These are phyloP conservation scores for Solanum hybrid DNA, from an alignment of 305 asterid genomes.

Conservation along the genomic window DNA sequence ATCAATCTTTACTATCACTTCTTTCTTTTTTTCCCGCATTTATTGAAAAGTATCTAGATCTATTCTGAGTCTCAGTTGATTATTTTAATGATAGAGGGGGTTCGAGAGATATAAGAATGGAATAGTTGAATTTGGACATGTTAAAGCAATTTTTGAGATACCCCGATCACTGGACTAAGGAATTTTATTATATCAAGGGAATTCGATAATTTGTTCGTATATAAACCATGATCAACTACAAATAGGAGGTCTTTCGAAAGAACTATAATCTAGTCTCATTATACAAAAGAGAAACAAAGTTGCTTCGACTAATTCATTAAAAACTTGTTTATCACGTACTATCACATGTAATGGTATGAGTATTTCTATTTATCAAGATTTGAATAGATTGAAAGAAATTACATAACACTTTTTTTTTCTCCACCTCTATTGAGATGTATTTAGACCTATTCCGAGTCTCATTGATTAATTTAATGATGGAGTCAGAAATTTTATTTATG, in stretches of 20 bases:
- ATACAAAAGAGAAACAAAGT: not conserved
- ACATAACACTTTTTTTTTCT: too few species aligned
- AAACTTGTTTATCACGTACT: not conserved
- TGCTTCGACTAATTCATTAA: not conserved
- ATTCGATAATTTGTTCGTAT: not conserved
- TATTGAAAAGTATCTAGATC: not conserved
- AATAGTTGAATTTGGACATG: not conserved
- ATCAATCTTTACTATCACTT: not conserved
- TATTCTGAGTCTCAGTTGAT: not conserved
- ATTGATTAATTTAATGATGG: not conserved
- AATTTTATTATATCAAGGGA: not conserved
- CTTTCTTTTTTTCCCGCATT: accelerated
- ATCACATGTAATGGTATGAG: not conserved
- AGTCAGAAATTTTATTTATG: not conserved
- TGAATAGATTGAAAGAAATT: too few species aligned
- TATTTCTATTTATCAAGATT: too few species aligned
- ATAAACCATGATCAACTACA: not conserved
- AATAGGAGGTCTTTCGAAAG: not conserved
- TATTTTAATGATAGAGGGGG: not conserved
- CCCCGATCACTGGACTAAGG: not conserved
- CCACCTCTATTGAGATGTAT: too few species aligned
- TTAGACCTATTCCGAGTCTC: not conserved
- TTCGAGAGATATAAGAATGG: not conserved
- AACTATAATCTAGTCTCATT: not conserved
- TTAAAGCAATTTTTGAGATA: not conserved